Conservation (phyloP, 1,139 yeast species). For the Kodamaea alishanica region DNA sequence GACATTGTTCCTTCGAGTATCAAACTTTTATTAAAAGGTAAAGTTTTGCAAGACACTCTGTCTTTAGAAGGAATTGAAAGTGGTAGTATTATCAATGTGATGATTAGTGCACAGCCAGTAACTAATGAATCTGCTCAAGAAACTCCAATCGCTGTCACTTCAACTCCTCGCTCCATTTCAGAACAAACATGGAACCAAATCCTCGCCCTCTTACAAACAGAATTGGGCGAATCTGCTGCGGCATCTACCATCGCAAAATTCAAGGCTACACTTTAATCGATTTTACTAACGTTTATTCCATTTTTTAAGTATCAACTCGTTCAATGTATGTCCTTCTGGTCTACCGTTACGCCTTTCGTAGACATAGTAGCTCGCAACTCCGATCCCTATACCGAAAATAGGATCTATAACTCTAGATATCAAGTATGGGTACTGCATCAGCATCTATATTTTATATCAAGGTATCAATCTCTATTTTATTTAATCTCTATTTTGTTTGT, state of each 20-base stretch:
- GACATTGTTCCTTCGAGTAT: conserved; percentile 29
- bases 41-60: conserved; percentile 41
- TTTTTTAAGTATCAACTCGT: conserved; percentile 40
- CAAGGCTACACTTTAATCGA: conserved; percentile 14
- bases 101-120: conserved; percentile 28
- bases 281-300: not conserved
- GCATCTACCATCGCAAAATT: conserved; percentile 30
- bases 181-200: conserved; percentile 33
- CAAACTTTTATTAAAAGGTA: conserved; percentile 42
- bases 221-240: conserved; percentile 29
- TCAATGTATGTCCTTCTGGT: conserved; percentile 53
- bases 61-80: conserved; percentile 20
- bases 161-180: conserved; percentile 12
- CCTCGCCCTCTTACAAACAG: conserved; percentile 25
- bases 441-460: not conserved
- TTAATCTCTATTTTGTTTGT: not conserved
- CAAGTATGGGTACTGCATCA: conserved; percentile 39
- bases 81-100: conserved; percentile 32
- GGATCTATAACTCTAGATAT: conserved; percentile 50
- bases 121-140: not conserved
- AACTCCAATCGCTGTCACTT: conserved; percentile 4
- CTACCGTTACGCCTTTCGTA: conserved; percentile 56
- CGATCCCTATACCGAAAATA: conserved; percentile 54
- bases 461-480: not conserved
- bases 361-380: conserved; percentile 55